Evolutionary conservation across 2,329 filamentous ascomycete species (phyloP).

Genomic region (Pseudogymnoascus verrucosus): DNA sequence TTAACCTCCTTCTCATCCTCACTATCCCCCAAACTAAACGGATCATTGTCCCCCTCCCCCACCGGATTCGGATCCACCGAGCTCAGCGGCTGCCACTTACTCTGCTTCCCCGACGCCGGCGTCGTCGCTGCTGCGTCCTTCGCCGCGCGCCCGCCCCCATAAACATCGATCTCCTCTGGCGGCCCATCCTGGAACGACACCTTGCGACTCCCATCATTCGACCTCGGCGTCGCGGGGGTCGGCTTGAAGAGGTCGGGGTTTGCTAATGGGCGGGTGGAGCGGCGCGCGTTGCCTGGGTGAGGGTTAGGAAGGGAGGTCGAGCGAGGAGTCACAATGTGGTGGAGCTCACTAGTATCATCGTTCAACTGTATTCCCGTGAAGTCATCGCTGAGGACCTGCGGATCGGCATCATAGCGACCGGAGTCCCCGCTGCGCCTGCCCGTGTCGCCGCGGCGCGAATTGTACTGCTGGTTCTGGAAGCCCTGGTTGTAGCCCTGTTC

Average conservation of each 20-base stretch:
- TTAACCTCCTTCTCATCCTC: slow-evolving; percentile 84
- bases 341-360: slow-evolving; percentile 54
- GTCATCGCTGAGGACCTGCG: slow-evolving; percentile 80
- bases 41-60: slow-evolving; percentile 80
- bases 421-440: slow-evolving; percentile 75
- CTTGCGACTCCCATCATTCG: slow-evolving; percentile 36
- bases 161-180: slow-evolving; percentile 73
- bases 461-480: slow-evolving; percentile 29
- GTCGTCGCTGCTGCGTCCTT: slow-evolving; percentile 34
- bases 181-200: slow-evolving; percentile 48
- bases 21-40: slow-evolving; percentile 91
- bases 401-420: slow-evolving; percentile 89
- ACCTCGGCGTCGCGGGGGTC: slow-evolving; percentile 35
- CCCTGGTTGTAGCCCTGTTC: slow-evolving; percentile 30
- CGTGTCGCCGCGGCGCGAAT: slow-evolving; percentile 48
- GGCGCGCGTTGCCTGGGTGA: slow-evolving; percentile 41
- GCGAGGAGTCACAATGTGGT: slow-evolving; percentile 42
- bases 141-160: slow-evolving; percentile 46
- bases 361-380: slow-evolving; percentile 65
- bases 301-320: slow-evolving; percentile 20
- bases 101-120: slow-evolving; percentile 54
- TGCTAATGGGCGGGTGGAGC: slow-evolving; percentile 56
- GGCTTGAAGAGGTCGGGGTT: slow-evolving; percentile 79
- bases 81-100: slow-evolving; percentile 96
- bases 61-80: slow-evolving; percentile 78